Conservation (phyloP, 1,284 basidiomycete genomes). For the Pulchroboletus neoregius region DNA sequence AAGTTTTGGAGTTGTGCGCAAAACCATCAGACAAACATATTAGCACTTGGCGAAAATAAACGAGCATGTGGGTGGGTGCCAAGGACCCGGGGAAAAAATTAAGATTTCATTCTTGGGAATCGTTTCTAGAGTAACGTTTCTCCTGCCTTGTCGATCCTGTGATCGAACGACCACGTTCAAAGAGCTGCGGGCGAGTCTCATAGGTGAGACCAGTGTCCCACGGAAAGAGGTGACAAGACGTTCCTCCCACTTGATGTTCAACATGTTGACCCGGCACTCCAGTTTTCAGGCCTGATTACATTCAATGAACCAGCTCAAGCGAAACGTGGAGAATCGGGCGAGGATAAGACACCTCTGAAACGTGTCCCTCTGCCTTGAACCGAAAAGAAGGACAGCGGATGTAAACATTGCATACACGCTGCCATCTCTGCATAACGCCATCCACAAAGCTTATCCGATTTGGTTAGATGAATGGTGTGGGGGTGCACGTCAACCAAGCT, state of each 20-base stretch:
- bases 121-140: constrained; percentile 9
- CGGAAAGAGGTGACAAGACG: neutral
- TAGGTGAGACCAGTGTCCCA: constrained; percentile 5
- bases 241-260: neutral
- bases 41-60: constrained; percentile 6
- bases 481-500: no score
- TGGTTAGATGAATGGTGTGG: constrained; percentile 22
- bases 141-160: constrained; percentile 1
- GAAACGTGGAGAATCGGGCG: neutral
- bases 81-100: neutral
- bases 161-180: constrained; percentile 6
- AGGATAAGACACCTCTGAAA: neutral
- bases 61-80: constrained; percentile 11
- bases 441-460: constrained; percentile 13
- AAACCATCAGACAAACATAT: constrained; percentile 14
- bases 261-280: constrained; percentile 7
- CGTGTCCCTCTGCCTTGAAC: constrained; percentile 1
- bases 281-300: neutral
- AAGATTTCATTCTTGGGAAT: constrained; percentile 11
- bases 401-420: neutral
- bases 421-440: constrained; percentile 8
- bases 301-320: neutral
- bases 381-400: constrained; percentile 2
- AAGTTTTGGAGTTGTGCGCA: constrained; percentile 1
- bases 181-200: no score